phyloP scores from a whole-genome alignment of 352 stramenopile genomes.

The Pythium phragmitis region DNA sequence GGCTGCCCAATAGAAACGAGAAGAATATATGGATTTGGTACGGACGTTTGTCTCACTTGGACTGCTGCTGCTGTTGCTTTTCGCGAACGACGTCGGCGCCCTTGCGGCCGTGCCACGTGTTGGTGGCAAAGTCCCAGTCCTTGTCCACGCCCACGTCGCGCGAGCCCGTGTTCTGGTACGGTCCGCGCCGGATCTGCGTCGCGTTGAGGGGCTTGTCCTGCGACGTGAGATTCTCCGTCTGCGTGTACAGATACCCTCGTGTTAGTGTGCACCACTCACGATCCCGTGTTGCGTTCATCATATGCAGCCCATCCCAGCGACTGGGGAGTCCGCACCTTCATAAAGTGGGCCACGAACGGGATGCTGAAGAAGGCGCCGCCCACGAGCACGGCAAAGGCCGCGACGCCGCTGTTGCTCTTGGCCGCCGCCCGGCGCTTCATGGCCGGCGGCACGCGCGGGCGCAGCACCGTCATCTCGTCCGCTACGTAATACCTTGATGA shows the following conservation, averaged over 20 bases:
- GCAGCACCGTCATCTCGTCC: slow-evolving; percentile 12
- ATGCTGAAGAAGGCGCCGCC: slow-evolving; percentile 70
- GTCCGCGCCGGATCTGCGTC: slow-evolving; percentile 73
- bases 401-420: slow-evolving; percentile 40
- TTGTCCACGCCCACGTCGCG: slow-evolving; percentile 76
- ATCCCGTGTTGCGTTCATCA: too few relatives aligned
- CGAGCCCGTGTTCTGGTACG: slow-evolving; percentile 81
- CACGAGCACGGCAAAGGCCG: slow-evolving; percentile 46
- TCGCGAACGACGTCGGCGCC: slow-evolving; percentile 29
- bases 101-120: slow-evolving; percentile 60
- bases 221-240: slow-evolving; percentile 60
- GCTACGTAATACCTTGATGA: neutral
- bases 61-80: slow-evolving; percentile 22
- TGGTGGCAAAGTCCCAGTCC: slow-evolving; percentile 76
- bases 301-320: neutral
- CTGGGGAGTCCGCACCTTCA: slow-evolving; percentile 42
- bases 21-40: neutral
- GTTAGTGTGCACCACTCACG: neutral
- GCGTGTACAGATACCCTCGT: neutral
- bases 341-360: slow-evolving; percentile 64
- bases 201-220: slow-evolving; percentile 62
- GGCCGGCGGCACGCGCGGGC: slow-evolving; percentile 11
- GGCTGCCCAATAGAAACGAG: neutral
- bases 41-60: too few relatives aligned
- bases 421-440: slow-evolving; percentile 3